phyloP scores from a whole-genome alignment of 345 rosid genomes.

The Kernera saxatilis region DNA sequence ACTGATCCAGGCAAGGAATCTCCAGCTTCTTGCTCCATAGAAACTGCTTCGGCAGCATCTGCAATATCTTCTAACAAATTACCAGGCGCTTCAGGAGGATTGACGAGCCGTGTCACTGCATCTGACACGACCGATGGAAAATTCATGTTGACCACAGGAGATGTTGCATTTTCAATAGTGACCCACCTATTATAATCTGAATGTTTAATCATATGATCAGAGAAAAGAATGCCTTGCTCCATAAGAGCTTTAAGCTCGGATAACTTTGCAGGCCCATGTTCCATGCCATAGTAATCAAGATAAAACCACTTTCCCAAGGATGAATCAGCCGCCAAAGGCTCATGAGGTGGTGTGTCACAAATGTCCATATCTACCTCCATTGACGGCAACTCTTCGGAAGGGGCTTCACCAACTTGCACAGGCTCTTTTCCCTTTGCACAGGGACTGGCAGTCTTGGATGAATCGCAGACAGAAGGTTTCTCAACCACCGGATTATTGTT shows the following conservation, averaged over 20 bases:
- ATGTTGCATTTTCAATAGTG: constrained; percentile 92
- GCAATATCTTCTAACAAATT: constrained; percentile 62
- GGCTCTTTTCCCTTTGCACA: constrained; percentile 38
- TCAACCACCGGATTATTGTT: constrained; percentile 39
- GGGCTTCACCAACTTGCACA: constrained; percentile 41
- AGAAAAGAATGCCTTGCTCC: constrained; percentile 68
- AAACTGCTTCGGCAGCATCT: constrained; percentile 40
- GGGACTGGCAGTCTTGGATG: constrained; percentile 45
- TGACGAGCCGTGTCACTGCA: constrained; percentile 60
- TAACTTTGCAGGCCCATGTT: constrained; percentile 80
- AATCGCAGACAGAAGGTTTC: constrained; percentile 39
- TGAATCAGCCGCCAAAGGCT: constrained; percentile 49
- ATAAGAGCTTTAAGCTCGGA: constrained; percentile 73
- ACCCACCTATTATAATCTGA: constrained; percentile 87
- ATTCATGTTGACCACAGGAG: constrained; percentile 57
- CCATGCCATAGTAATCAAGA: constrained; percentile 82
- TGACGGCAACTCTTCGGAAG: constrained; percentile 69
- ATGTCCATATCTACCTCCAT: constrained; percentile 99
- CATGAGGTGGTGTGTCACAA: constrained; percentile 83
- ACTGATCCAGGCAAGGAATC: constrained; percentile 20
- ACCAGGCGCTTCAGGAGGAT: constrained; percentile 97
- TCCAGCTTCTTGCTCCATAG: constrained; percentile 36
- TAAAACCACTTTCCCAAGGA: constrained; percentile 87
- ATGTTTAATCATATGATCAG: constrained; percentile 93
- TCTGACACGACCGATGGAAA: constrained; percentile 50